phyloP scores from a whole-genome alignment of 495 filamentous ascomycete species.

The Viridothelium virens region DNA sequence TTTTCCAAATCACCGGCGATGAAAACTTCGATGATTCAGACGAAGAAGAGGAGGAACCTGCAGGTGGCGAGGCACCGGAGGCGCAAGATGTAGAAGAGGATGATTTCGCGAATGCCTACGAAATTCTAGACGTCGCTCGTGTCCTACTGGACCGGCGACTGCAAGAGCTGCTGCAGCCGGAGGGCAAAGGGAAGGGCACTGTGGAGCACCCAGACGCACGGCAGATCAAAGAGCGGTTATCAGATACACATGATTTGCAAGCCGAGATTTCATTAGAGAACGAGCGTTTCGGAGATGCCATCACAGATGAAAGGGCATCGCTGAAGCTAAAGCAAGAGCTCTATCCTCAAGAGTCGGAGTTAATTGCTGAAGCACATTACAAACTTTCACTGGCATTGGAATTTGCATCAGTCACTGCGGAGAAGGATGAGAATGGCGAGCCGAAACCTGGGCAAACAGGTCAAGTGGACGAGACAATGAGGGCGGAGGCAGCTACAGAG shows the following conservation, averaged over 20 bases:
- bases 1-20: constrained; percentile 89
- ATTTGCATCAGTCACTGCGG: constrained; percentile 67
- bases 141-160: constrained; percentile 62
- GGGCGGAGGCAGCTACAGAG: constrained; percentile 66
- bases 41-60: constrained; percentile 63
- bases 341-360: constrained; percentile 67
- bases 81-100: constrained; percentile 64
- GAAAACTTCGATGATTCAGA: constrained; percentile 79
- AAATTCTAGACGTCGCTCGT: constrained; percentile 84
- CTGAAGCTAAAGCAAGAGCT: constrained; percentile 68
- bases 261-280: constrained; percentile 93
- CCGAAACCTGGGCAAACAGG: constrained; percentile 32
- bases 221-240: constrained; percentile 71
- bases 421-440: constrained; percentile 35
- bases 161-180: constrained; percentile 37
- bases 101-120: constrained; percentile 81
- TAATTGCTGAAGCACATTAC: constrained; percentile 88
- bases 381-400: constrained; percentile 94
- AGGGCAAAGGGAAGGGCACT: constrained; percentile 45
- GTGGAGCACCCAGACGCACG: constrained; percentile 35
- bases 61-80: constrained; percentile 30
- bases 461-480: constrained; percentile 56
- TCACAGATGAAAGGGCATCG: constrained; percentile 66
- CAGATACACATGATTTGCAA: constrained; percentile 84
- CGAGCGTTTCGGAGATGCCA: constrained; percentile 75